A percentile compares a stretch with the other conserved stretches of the same genome.
These are phyloP conservation scores for Phytophthora macrochlamydospora DNA, from an alignment of 352 stramenopile genomes.

Conservation along the genomic window DNA sequence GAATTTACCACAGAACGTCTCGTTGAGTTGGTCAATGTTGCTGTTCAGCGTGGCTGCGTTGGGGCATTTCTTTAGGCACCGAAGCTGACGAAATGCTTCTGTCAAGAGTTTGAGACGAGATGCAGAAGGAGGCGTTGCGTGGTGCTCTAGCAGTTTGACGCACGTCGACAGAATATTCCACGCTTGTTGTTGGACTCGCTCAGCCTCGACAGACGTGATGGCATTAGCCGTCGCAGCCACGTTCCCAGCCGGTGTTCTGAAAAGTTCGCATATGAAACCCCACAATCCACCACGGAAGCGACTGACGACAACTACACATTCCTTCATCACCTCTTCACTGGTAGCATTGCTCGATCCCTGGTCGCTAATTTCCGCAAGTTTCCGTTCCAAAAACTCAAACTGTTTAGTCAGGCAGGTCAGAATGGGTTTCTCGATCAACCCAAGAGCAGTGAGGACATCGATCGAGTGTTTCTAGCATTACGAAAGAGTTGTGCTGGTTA, in stretches of 20 bases:
- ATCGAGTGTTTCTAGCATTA: constrained; percentile 57
- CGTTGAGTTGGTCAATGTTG: constrained; percentile 72
- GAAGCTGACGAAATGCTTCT: constrained; percentile 67
- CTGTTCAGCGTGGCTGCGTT: constrained; percentile 65
- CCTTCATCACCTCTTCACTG: constrained; percentile 49
- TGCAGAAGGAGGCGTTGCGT: constrained; percentile 46
- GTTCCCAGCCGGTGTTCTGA: constrained; percentile 50
- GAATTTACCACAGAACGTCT: constrained; percentile 70
- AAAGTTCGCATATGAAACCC: constrained; percentile 77
- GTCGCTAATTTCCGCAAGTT: constrained; percentile 39
- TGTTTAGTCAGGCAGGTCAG: constrained; percentile 75
- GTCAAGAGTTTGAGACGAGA: constrained; percentile 59
- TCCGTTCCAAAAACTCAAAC: constrained; percentile 64
- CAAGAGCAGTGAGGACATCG: constrained; percentile 57
- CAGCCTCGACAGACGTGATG: constrained; percentile 69
- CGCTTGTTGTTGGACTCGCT: constrained; percentile 66
- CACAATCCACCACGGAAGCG: constrained; percentile 75
- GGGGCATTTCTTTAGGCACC: constrained; percentile 68
- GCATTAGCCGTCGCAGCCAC: constrained; percentile 22
- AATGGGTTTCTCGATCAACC: constrained; percentile 65
- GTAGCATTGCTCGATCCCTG: constrained; percentile 21
- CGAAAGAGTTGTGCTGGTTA: background rate
- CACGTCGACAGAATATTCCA: constrained; percentile 61
- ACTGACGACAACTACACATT: constrained; percentile 56
- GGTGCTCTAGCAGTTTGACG: constrained; percentile 52